Evolutionary conservation across 2,329 filamentous ascomycete species (phyloP).

Genomic region (Stagonosporopsis rhizophila): DNA sequence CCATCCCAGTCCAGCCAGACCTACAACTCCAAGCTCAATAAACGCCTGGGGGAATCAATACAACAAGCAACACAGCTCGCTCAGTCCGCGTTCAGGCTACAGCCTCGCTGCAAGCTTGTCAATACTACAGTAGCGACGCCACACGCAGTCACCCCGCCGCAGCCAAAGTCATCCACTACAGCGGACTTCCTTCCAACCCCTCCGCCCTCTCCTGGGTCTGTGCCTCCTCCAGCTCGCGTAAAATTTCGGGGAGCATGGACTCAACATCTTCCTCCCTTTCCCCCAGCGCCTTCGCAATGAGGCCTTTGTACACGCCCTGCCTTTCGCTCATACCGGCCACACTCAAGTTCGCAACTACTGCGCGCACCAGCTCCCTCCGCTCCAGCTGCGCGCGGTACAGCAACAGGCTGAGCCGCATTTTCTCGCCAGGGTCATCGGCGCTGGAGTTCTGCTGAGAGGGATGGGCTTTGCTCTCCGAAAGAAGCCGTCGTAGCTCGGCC

Average conservation of each 20-base stretch:
- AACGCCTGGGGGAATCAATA: constrained; percentile 2
- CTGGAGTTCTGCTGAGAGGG: constrained; percentile 35
- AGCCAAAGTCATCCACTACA: too few species aligned
- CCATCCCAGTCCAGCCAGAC: neutral
- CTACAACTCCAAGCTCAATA: constrained; percentile 1
- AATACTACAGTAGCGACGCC: neutral
- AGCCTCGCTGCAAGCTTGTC: neutral
- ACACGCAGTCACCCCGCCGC: neutral
- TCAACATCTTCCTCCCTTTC: constrained; percentile 74
- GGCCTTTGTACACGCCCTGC: constrained; percentile 74
- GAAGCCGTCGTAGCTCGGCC: constrained; percentile 45
- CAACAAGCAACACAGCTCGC: neutral
- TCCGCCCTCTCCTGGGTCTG: constrained; percentile 50
- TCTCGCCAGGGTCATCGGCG: constrained; percentile 49
- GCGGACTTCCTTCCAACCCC: constrained; percentile 43
- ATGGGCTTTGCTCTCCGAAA: constrained; percentile 28
- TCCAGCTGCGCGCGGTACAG: constrained; percentile 65
- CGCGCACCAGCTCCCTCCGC: constrained; percentile 67
- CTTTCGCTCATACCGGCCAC: constrained; percentile 75
- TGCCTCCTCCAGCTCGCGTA: constrained; percentile 58
- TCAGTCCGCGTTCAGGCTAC: neutral
- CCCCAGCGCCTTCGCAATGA: constrained; percentile 73
- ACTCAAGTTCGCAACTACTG: constrained; percentile 73
- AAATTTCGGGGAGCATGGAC: constrained; percentile 61
- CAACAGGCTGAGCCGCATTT: constrained; percentile 64